Evolutionary conservation across 225 moss, liverwort and hornwort genomes (phyloP).

Genomic region (Antitrichia curtipendula): DNA sequence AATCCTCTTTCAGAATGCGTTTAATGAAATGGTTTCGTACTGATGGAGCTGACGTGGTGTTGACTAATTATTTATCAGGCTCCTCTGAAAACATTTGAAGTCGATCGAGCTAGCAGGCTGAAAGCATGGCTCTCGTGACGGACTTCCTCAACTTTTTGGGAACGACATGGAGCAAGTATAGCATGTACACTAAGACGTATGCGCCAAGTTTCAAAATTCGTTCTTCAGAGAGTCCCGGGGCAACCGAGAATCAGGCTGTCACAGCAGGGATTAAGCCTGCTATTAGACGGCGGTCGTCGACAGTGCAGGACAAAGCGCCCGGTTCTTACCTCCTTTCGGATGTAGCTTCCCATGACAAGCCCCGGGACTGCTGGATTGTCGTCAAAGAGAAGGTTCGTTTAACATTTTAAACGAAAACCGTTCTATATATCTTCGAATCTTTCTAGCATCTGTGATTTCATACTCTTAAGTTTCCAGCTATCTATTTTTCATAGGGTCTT

Average conservation of each 20-base stretch:
- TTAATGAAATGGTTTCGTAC: background rate
- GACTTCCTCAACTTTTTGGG: constrained; percentile 7
- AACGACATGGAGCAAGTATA: constrained; percentile 6
- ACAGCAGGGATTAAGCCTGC: background rate
- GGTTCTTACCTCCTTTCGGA: constrained; percentile 1
- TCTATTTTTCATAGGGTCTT: background rate
- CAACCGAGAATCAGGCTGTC: background rate
- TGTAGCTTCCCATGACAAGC: constrained; percentile 45
- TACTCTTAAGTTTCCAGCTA: background rate
- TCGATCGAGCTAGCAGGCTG: background rate
- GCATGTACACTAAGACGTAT: constrained; percentile 1
- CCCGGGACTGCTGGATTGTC: constrained; percentile 66
- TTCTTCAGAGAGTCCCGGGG: background rate
- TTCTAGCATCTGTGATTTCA: background rate
- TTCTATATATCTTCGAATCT: background rate
- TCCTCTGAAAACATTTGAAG: background rate
- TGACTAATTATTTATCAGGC: background rate
- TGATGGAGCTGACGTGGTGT: background rate
- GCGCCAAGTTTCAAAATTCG: background rate
- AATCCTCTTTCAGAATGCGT: no score
- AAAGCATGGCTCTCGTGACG: constrained; percentile 8
- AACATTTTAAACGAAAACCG: background rate
- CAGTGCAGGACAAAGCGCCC: background rate
- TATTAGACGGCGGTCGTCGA: background rate
- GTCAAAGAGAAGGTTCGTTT: constrained; percentile 52